Evolutionary conservation across 176 grass and related monocot species (phyloP), one percentile per base, ranked within the genome.

Genomic region (Areca catechu): DNA sequence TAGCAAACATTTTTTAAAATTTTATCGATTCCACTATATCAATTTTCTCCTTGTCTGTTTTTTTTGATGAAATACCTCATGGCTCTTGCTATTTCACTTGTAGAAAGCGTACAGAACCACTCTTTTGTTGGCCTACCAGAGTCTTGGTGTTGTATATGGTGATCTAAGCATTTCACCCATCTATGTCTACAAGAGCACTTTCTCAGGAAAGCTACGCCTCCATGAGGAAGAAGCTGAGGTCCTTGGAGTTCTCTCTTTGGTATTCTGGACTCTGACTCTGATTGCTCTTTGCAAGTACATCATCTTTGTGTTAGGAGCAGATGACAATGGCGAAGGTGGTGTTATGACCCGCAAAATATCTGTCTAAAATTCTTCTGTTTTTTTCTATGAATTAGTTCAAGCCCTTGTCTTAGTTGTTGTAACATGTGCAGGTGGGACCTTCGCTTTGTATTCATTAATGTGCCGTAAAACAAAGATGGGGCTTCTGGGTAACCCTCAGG

Each of bases 141-240:
- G 90, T 58, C 84, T 95, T 43, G 90, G 90, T 20, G 78, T 95
- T 17, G 86, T 95, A 12, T 95, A 95, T 61, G 82, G 90, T 1
- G 90, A 95, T 28, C 68, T 95, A 48, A 80, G 90, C 60, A 86
- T 86, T 21, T 95, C 90, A 5, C 90, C 86, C 3, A 79, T 95
- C 17, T 95, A 95, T 21, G 90, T 95, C 61, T 95, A 86, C 79
- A 95, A 89, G 76, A 95, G 87, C 61, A 95, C 90, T 20, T 95
- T 95, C 20, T 95, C 90, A 0, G 85, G 90, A 7, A 85, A 82
- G 48, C 66, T 95, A 37, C 85, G 76, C 1, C 82, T 95, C 48
- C 82, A 95, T n/a, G 82, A 95, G 60, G 79, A 95, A 57, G 89
- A 95, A 23, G 82, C 75, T 25, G 90, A 95, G 71, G 86, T 95